These are phyloP conservation scores for Aureobasidium mangrovei DNA, from an alignment of 2,329 filamentous ascomycete species.

Conservation along the genomic window DNA sequence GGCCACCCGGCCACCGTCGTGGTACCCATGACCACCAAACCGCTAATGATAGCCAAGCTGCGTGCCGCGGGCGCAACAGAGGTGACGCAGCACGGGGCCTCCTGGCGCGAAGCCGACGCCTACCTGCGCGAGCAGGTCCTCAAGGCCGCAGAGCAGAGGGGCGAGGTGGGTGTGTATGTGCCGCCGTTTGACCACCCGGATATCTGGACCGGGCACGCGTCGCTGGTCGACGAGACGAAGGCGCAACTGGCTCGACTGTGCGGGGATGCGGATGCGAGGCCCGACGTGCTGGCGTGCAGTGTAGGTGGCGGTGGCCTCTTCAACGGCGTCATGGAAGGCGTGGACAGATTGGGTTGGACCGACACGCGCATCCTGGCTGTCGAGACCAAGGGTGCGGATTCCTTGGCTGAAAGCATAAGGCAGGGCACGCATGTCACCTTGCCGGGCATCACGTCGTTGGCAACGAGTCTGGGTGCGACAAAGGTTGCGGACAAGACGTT, in stretches of 20 bases:
- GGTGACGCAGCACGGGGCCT: constrained; percentile 59
- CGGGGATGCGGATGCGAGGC: constrained; percentile 31
- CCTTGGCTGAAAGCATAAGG: constrained; percentile 53
- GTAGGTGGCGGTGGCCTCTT: constrained; percentile 76
- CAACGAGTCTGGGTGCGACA: constrained; percentile 64
- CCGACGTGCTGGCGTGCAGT: constrained; percentile 65
- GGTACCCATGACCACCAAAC: constrained; percentile 56
- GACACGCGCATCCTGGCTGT: constrained; percentile 55
- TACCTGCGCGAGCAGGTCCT: constrained; percentile 54
- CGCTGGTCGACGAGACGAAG: constrained; percentile 46
- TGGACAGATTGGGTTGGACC: constrained; percentile 39
- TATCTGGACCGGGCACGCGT: constrained; percentile 58
- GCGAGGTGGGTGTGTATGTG: constrained; percentile 51
- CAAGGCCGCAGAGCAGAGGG: constrained; percentile 28
- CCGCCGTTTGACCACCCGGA: constrained; percentile 61
- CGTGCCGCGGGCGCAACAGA: constrained; percentile 55
- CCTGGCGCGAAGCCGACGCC: constrained; percentile 61
- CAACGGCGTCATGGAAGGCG: constrained; percentile 63
- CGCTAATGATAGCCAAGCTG: constrained; percentile 64
- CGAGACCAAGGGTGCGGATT: constrained; percentile 68
- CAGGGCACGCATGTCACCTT: constrained; percentile 50
- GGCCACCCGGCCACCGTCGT: constrained; percentile 64
- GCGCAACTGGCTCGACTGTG: constrained; percentile 30
- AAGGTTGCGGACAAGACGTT: constrained; percentile 61
- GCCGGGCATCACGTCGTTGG: constrained; percentile 63